phyloP scores from a whole-genome alignment of 257 asterid genomes.

The Scutellaria baicalensis region DNA sequence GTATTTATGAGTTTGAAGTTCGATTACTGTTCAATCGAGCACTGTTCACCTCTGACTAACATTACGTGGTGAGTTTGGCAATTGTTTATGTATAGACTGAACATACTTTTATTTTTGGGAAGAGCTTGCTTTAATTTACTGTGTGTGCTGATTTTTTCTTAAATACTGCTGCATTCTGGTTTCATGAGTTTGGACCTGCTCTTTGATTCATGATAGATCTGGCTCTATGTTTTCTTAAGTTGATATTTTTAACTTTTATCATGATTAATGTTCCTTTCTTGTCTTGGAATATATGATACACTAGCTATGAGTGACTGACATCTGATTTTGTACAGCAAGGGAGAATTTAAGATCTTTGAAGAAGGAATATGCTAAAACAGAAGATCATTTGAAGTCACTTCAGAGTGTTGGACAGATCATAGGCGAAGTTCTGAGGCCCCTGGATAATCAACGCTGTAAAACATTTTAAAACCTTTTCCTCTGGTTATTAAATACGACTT shows the following conservation, averaged over 20 bases:
- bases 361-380: constrained; percentile 82
- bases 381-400: constrained; percentile 93
- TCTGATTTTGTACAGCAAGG: constrained; percentile 35
- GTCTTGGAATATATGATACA: constrained; percentile 41
- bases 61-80: neutral
- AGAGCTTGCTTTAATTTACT: too few relatives aligned
- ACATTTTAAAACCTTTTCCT: constrained; percentile 3
- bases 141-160: too few relatives aligned
- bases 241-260: constrained; percentile 4
- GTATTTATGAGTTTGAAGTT: neutral
- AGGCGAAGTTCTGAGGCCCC: constrained; percentile 94
- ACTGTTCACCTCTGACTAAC: neutral
- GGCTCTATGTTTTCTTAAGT: neutral
- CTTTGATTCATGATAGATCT: neutral
- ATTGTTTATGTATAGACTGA: neutral
- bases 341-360: constrained; percentile 63
- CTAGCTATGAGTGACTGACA: neutral
- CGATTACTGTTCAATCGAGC: neutral
- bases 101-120: too few relatives aligned
- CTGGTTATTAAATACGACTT: constrained; percentile 10
- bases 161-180: too few relatives aligned
- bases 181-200: neutral
- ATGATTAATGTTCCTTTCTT: constrained; percentile 40
- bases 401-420: constrained; percentile 98
- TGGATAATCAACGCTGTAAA: constrained; percentile 81